Evolutionary conservation across 148 eudicot species (phyloP), one percentile per base, ranked within the genome.

Genomic region (Rhododendron ferrugineum): DNA sequence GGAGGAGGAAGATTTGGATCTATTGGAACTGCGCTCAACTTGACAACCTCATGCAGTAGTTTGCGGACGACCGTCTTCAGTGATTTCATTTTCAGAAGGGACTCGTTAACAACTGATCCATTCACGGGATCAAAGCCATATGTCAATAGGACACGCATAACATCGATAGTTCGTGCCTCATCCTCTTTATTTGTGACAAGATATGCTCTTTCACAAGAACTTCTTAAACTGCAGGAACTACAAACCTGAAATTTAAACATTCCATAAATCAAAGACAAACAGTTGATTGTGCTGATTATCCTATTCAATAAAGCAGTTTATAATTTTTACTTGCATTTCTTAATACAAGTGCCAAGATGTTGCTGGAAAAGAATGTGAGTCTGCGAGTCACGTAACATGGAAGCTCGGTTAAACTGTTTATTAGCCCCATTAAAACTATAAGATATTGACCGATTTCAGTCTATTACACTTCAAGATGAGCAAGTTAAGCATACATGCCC

Each of bases 1-100:
- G 99, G 99, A 89, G 95, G 99, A 13, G 98, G 94, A 50, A 97
- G 96, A 88, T 95, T 93, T 66, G 99, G 99, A 90, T 97, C 99
- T 73, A 97, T 97, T 23, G 99, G 99, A 80, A 94, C 95, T 79
- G 96, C 93, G 91, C 99, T 95, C 87, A 96, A 88, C 88, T 91
- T 96, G 72, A 94, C 97, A 70, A 96, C 91, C 85, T 94, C 97
- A 78, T 92, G 95, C 85, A 96, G 92, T 86, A 96, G 89, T 86
- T 91, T 96, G 76, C 98, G 96, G 9, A 95, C 89, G 32, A 92
- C 92, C 28, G 90, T 86, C 89, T 95, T 96, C 28, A 93, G 93
- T 68, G 94, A 87, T 88, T 95, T 96, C 85, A 84, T 87, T 86
- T 95, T 96, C 90, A 94, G 85, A 85, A 96, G 90, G 50, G 94